A percentile compares a stretch with the other conserved stretches of the same genome.
Conservation (phyloP, 225 moss, liverwort and hornwort genomes). For the Marchantia polymorpha region DNA sequence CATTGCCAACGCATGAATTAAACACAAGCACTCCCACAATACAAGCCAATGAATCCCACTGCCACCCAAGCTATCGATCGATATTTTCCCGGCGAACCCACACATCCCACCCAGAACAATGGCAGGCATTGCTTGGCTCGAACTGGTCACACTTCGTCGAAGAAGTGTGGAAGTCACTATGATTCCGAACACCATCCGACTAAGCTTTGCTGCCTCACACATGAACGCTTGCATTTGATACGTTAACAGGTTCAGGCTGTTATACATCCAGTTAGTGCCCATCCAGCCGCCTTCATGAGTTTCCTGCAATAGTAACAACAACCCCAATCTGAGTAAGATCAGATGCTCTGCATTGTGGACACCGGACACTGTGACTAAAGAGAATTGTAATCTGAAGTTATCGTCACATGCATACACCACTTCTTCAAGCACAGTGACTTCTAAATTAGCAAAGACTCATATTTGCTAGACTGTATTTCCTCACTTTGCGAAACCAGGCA, state of each 20-base stretch:
- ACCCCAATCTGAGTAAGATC: neutral
- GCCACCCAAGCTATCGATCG: constrained; percentile 92
- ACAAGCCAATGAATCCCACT: constrained; percentile 77
- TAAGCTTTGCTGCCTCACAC: constrained; percentile 75
- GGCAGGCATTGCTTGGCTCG: constrained; percentile 92
- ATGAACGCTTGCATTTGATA: constrained; percentile 57
- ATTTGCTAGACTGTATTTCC: too few relatives aligned
- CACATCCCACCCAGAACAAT: constrained; percentile 74
- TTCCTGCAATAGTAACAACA: constrained; percentile 13
- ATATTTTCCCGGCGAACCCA: constrained; percentile 75
- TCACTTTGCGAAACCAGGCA: too few relatives aligned
- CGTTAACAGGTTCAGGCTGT: constrained; percentile 48
- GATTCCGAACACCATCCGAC: constrained; percentile 72
- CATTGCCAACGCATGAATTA: constrained; percentile 53
- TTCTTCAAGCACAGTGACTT: neutral
- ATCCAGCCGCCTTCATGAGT: constrained; percentile 33
- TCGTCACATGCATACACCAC: neutral
- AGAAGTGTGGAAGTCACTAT: constrained; percentile 59
- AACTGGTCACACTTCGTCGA: constrained; percentile 61
- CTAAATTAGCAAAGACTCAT: too few relatives aligned
- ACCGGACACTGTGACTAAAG: neutral
- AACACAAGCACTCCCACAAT: constrained; percentile 69
- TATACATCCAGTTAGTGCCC: constrained; percentile 64
- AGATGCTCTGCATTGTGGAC: neutral
- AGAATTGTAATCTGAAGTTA: neutral